Conservation (phyloP, 441 rosid genomes). For the Jatropha podagrica region DNA sequence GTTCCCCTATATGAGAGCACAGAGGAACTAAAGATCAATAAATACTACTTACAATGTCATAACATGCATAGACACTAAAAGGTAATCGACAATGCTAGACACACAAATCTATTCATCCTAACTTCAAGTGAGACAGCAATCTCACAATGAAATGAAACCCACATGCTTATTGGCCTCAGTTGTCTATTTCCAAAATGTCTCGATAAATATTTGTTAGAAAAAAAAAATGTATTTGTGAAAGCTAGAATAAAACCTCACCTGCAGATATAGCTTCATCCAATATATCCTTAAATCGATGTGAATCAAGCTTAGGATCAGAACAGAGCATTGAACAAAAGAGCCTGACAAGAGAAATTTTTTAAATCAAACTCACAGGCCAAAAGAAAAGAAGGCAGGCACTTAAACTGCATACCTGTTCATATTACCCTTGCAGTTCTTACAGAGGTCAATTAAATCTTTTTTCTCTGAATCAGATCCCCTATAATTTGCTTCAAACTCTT, state of each 20-base stretch:
- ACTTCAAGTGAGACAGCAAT: neutral
- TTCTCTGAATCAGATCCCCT: slow-evolving; percentile 94
- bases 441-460: slow-evolving; percentile 77
- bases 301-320: slow-evolving; percentile 86
- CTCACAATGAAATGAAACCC: neutral
- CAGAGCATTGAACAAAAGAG: slow-evolving; percentile 92
- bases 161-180: neutral
- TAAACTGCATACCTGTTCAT: slow-evolving; percentile 59
- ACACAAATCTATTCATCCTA: neutral
- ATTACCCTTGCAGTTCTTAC: slow-evolving; percentile 59
- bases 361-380: slow-evolving; percentile 12
- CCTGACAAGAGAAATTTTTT: slow-evolving; percentile 36
- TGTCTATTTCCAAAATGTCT: neutral
- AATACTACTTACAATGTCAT: neutral
- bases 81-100: neutral
- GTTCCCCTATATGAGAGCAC: slow-evolving; percentile 46
- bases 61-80: neutral
- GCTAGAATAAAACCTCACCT: slow-evolving; percentile 38
- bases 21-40: neutral
- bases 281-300: slow-evolving; percentile 82
- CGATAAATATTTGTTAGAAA: neutral
- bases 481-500: slow-evolving; percentile 83
- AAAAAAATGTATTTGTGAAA: neutral
- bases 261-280: slow-evolving; percentile 70
- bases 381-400: slow-evolving; percentile 7